Conservation (phyloP, 352 stramenopile species). For the Pythium aristosporum region DNA sequence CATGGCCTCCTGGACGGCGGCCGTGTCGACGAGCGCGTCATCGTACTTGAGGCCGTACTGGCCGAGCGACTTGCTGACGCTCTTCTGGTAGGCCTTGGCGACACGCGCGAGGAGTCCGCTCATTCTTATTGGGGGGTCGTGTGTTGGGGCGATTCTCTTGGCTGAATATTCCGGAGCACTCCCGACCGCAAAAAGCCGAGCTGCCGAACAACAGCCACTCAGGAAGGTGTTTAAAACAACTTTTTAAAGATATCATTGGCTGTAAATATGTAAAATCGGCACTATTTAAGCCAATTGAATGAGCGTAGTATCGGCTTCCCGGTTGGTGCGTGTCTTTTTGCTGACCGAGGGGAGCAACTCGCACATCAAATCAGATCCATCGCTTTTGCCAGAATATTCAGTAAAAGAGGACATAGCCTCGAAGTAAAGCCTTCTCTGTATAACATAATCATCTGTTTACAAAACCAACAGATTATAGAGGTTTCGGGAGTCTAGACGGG, state of each 20-base stretch:
- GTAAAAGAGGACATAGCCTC: no score
- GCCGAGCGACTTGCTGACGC: constrained; percentile 70
- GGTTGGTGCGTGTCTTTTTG: constrained; percentile 27
- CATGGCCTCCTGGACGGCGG: constrained; percentile 75
- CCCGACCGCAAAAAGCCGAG: constrained; percentile 26
- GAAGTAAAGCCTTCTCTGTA: no score
- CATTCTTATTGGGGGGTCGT: constrained; percentile 16
- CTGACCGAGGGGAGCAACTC: not conserved
- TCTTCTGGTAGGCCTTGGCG: constrained; percentile 81
- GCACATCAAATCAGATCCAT: not conserved
- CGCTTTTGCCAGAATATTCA: not conserved
- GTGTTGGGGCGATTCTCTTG: constrained; percentile 5
- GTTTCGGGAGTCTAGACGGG: constrained; percentile 2
- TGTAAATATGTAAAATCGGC: not conserved
- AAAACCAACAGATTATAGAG: no score
- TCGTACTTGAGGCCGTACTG: constrained; percentile 89
- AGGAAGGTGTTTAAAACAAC: constrained; percentile 27
- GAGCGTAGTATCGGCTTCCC: not conserved
- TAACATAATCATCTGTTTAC: no score
- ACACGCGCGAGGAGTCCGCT: constrained; percentile 43
- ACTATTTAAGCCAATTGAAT: constrained; percentile 16
- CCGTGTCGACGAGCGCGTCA: constrained; percentile 80
- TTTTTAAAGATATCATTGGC: constrained; percentile 2
- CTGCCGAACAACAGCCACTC: constrained; percentile 1
- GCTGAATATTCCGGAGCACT: constrained; percentile 17